These are phyloP conservation scores for Thalassiosira mediterranea DNA, from an alignment of 352 stramenopile species.

Conservation along the genomic window DNA sequence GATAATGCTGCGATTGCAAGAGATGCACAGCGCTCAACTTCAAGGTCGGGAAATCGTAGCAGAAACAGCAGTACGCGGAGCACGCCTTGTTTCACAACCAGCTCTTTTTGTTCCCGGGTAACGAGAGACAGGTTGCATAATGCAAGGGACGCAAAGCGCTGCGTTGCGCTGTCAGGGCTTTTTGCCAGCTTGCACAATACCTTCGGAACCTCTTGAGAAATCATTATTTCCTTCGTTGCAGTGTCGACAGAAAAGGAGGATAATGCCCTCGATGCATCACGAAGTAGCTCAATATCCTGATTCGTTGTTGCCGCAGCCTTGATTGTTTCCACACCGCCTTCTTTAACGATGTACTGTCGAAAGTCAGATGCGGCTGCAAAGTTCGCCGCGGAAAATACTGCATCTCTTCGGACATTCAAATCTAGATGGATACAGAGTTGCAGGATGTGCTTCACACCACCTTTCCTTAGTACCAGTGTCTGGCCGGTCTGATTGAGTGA, in stretches of 20 bases:
- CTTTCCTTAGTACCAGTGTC: conserved; percentile 91
- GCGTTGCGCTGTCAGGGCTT: conserved; percentile 90
- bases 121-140: conserved; percentile 91
- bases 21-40: conserved; percentile 94
- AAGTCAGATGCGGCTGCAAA: conserved; percentile 94
- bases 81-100: conserved; percentile 90
- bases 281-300: conserved; percentile 91
- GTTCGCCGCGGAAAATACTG: conserved; percentile 93
- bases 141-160: conserved; percentile 93
- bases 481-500: conserved; percentile 94
- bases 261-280: conserved; percentile 90
- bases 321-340: conserved; percentile 93
- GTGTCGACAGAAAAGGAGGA: conserved; percentile 90
- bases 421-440: conserved; percentile 90
- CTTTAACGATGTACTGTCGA: conserved; percentile 92
- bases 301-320: conserved; percentile 91
- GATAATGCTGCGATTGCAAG: conserved; percentile 91
- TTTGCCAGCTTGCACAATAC: conserved; percentile 93
- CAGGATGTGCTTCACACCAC: conserved; percentile 90
- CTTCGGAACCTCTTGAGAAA: conserved; percentile 85
- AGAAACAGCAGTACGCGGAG: conserved; percentile 93
- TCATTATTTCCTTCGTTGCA: conserved; percentile 86
- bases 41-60: conserved; percentile 91
- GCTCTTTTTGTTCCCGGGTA: conserved; percentile 86
- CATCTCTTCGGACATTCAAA: conserved; percentile 90